phyloP scores from a whole-genome alignment of 148 eudicot genomes.

The Rhododendron vialii region DNA sequence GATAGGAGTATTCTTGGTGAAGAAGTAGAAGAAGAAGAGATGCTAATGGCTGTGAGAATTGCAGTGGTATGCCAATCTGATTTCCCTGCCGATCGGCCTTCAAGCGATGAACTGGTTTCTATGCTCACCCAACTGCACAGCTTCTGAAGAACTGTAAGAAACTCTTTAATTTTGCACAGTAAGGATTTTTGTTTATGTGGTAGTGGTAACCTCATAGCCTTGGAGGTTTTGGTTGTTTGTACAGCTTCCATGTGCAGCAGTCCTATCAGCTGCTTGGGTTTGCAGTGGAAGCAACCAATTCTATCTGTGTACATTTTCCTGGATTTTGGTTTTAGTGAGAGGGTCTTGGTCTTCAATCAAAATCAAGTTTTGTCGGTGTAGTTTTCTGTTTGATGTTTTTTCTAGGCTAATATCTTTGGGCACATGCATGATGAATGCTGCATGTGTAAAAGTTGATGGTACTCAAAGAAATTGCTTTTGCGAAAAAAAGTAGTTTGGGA shows the following conservation, averaged over 20 bases:
- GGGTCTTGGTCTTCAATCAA: not conserved
- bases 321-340: not conserved
- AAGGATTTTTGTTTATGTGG: not conserved
- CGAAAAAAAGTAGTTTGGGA: not conserved
- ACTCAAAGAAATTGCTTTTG: not conserved
- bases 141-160: constrained; percentile 37
- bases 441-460: not conserved
- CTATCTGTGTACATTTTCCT: not conserved
- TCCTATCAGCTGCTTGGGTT: constrained; percentile 10
- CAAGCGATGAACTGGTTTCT: constrained; percentile 86
- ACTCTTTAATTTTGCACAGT: not conserved
- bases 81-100: constrained; percentile 84
- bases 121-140: constrained; percentile 94
- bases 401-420: not conserved
- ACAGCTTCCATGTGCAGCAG: constrained; percentile 22
- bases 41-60: constrained; percentile 89
- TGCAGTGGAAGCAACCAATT: constrained; percentile 34
- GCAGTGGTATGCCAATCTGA: constrained; percentile 85
- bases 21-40: constrained; percentile 86
- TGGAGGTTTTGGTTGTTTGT: constrained; percentile 32
- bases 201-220: not conserved
- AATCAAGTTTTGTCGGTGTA: not conserved
- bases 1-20: constrained; percentile 77
- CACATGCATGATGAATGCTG: not conserved
- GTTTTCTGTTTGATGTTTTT: not conserved